Evolutionary conservation across 2,329 filamentous ascomycete genomes (phyloP).

Genomic region (Fusarium incarnatum): DNA sequence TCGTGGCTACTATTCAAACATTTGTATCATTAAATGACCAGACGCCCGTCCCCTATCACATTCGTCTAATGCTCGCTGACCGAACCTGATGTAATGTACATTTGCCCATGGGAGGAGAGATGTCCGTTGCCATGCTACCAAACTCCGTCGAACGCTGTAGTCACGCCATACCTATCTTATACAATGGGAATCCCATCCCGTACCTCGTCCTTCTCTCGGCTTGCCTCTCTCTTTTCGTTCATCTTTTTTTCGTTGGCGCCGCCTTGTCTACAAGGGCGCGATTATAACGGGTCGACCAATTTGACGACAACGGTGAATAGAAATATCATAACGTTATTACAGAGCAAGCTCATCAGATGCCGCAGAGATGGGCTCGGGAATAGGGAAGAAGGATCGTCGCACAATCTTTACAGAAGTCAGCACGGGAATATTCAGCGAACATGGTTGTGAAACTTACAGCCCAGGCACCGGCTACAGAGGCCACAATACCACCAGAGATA

Average conservation of each 20-base stretch:
- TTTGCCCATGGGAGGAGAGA: conserved; percentile 64
- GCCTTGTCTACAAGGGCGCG: conserved; percentile 19
- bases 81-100: conserved; percentile 62
- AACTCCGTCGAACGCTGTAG: conserved; percentile 48
- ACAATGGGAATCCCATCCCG: conserved; percentile 43
- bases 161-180: conserved; percentile 46
- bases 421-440: neutral
- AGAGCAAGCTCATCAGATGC: conserved; percentile 46
- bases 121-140: conserved; percentile 59
- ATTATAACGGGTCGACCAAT: conserved; percentile 40
- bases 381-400: conserved; percentile 58
- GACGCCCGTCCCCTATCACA: conserved; percentile 50
- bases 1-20: conserved; percentile 28
- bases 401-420: conserved; percentile 47
- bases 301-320: conserved; percentile 28
- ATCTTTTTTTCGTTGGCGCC: conserved; percentile 18
- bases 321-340: conserved; percentile 45
- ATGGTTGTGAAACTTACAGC: conserved; percentile 73
- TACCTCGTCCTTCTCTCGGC: conserved; percentile 22
- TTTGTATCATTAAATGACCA: conserved; percentile 49
- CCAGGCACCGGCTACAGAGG: conserved; percentile 86
- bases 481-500: conserved; percentile 92
- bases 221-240: conserved; percentile 18
- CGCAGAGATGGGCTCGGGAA: conserved; percentile 50
- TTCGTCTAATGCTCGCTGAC: conserved; percentile 61